A percentile compares a stretch with the other conserved stretches of the same genome.
Evolutionary conservation across 108 stramenopile species (phyloP).

Genomic region (Schizochytrium sp.): DNA sequence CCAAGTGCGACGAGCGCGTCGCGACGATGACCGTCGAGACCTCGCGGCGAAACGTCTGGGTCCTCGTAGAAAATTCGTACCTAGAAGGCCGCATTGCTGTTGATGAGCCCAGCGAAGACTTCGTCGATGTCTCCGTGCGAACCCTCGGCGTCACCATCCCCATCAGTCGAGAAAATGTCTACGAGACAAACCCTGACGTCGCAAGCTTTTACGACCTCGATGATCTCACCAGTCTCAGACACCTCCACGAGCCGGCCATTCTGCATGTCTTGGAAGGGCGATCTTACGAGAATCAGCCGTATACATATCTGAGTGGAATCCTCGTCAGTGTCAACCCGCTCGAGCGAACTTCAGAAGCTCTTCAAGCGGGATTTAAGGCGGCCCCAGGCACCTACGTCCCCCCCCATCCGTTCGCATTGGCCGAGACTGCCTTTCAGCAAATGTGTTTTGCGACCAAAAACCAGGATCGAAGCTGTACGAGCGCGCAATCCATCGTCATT

Average conservation of each 20-base stretch:
- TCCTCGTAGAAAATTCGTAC: neutral
- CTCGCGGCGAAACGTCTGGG: neutral
- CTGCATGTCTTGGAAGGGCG: neutral
- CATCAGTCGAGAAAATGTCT: neutral
- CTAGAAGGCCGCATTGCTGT: neutral
- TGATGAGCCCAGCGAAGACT: neutral
- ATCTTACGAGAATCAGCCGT: neutral
- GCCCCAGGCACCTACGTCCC: neutral
- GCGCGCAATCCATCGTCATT: constrained; percentile 19
- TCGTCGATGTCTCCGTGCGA: neutral
- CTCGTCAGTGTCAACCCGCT: constrained; percentile 17
- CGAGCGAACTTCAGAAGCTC: neutral
- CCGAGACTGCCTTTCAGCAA: constrained; percentile 1
- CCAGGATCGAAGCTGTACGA: neutral
- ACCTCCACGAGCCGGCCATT: constrained; percentile 9
- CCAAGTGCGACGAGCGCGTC: too few relatives aligned
- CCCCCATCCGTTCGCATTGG: neutral
- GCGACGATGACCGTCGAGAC: neutral
- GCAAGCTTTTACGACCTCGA: neutral
- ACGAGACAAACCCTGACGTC: neutral
- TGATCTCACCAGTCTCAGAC: neutral
- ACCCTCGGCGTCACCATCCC: neutral
- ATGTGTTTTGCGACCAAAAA: constrained; percentile 5
- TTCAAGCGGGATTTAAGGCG: neutral
- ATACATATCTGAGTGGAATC: constrained; percentile 16